These are phyloP conservation scores for Davidsoniella neocaledoniae DNA, from an alignment of 2,329 filamentous ascomycete genomes.

Conservation along the genomic window DNA sequence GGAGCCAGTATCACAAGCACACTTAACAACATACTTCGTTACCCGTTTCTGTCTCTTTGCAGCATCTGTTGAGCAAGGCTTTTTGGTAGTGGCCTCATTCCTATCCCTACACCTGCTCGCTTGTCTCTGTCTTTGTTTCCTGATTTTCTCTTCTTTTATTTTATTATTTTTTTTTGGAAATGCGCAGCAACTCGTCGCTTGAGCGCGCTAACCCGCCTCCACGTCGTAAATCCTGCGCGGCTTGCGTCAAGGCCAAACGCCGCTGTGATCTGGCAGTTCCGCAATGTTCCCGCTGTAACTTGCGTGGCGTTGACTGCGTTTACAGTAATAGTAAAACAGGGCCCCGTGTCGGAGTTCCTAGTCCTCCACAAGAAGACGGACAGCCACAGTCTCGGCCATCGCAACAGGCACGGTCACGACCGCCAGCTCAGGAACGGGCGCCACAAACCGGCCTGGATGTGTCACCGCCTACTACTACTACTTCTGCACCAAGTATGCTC, in stretches of 20 bases:
- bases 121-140: too few species aligned
- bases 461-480: not conserved
- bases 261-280: conserved; percentile 36
- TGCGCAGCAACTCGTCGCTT: conserved; percentile 1
- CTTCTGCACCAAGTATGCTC: not conserved
- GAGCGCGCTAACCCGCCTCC: conserved; percentile 29
- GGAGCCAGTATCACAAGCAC: too few species aligned
- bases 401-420: not conserved
- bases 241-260: conserved; percentile 40
- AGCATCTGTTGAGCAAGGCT: too few species aligned
- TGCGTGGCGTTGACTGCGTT: conserved; percentile 29
- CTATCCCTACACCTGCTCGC: too few species aligned
- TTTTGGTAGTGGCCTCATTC: too few species aligned
- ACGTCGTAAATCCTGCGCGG: conserved; percentile 37
- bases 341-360: not conserved
- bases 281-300: conserved; percentile 33
- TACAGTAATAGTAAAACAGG: conserved; percentile 19
- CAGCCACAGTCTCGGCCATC: not conserved
- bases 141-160: too few species aligned
- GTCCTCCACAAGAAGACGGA: not conserved
- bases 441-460: not conserved
- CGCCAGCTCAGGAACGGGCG: not conserved
- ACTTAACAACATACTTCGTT: too few species aligned
- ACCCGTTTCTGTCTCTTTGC: too few species aligned
- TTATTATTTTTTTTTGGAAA: too few species aligned